Conservation (phyloP, 2,329 filamentous ascomycete genomes). For the Fusarium sulawesiense region DNA sequence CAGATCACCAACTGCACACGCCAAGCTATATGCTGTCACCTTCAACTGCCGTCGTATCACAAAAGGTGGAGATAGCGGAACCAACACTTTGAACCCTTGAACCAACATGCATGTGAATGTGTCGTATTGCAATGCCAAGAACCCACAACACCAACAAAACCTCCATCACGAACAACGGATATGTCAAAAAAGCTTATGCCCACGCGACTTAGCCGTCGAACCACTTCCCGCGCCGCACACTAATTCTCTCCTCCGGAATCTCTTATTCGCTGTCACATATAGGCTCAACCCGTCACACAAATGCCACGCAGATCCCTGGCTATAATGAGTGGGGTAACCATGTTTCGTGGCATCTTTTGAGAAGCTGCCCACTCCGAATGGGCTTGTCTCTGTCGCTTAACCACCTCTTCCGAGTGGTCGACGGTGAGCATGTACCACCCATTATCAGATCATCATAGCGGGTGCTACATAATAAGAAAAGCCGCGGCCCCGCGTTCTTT, state of each 20-base stretch:
- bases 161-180: background rate
- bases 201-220: background rate
- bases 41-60: background rate
- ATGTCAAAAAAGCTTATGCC: background rate
- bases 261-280: background rate
- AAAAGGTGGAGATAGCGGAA: background rate
- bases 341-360: conserved; percentile 13
- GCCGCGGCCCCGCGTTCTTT: background rate
- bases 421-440: background rate
- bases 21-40: background rate
- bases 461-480: conserved; percentile 7
- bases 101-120: background rate
- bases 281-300: background rate
- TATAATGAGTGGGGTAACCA: background rate
- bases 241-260: background rate
- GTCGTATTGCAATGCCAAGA: background rate
- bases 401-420: background rate
- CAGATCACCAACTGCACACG: background rate
- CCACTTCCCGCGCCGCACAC: background rate
- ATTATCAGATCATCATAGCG: conserved; percentile 9
- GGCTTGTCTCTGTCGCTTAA: conserved; percentile 7
- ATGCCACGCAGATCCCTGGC: background rate
- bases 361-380: conserved; percentile 10
- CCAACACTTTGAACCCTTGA: background rate
- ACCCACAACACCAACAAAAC: background rate